Base-by-base conservation (phyloP, 352 stramenopile species). In the Stramenopiles sp. region DNA sequence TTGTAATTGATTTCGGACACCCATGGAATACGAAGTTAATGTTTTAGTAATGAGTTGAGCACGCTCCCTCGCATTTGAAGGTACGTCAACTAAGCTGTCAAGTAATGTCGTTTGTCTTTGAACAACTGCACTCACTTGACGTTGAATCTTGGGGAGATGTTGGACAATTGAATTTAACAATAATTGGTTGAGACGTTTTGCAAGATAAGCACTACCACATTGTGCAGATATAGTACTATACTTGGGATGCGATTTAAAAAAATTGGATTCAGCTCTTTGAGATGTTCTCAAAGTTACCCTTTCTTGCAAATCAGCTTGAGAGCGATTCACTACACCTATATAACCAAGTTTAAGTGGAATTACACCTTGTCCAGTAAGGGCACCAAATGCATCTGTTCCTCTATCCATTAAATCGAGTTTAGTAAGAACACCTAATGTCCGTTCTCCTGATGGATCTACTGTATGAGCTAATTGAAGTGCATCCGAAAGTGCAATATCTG, bases 321-420 rank as follows among this genome's bases (percentile, higher is more conserved):
- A 87, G 38, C 87, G 67, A 60, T 96, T 96, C 44, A 98, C 81
- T 6, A 97, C 78, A 38, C 68, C 84, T 36, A 99, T 78, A 46
- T 93, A 99, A 35, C 87, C 87, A 40, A 70, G 63, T 40, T 86
- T 78, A 17, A 99, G 62, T 19, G 80, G 77, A 47, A 96, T 94
- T 5, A 96, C 64, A n/a, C n/a, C n/a, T 45, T 70, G 66, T 48
- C 85, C 85, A 24, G 38, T 20, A 12, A 55, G 46, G 10, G 54
- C 37, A 24, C 44, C 40, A 39, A 70, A 57, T 3, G 77, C 80
- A 58, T 99, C 85, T 4, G 86, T 97, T 36, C 85, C 86, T 41
- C 88, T 69, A 60, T 99, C 87, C 84, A 98, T 97, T 28, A 99
- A 64, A 55, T 99, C 87, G 15, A 97, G 56, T 56, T 99, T 99